Evolutionary conservation across 352 stramenopile species (phyloP).

Genomic region (Phytophthora tentaculata): DNA sequence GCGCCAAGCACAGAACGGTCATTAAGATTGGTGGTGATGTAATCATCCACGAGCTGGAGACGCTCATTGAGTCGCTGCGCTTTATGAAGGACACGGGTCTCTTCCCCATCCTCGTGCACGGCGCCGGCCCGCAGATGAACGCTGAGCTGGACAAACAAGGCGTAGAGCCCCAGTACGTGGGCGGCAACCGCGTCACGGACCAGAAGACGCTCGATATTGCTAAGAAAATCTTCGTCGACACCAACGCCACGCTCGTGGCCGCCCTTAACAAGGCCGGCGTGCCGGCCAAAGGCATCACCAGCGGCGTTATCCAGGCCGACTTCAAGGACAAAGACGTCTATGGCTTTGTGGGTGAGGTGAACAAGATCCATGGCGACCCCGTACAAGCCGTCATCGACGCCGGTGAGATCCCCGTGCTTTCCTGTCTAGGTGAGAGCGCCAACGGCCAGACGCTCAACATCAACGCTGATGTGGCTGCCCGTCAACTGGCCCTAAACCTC

Average conservation of each 20-base stretch:
- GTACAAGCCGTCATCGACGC: conserved; percentile 73
- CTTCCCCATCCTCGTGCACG: conserved; percentile 89
- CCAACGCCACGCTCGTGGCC: conserved; percentile 85
- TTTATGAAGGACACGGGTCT: conserved; percentile 87
- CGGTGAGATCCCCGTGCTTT: conserved; percentile 86
- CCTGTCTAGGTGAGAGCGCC: conserved; percentile 78
- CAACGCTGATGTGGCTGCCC: conserved; percentile 87
- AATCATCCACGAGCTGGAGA: conserved; percentile 87
- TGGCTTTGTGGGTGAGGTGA: conserved; percentile 87
- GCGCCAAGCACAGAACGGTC: conserved; percentile 76
- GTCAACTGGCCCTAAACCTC: conserved; percentile 79
- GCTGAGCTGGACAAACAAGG: conserved; percentile 78
- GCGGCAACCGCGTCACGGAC: conserved; percentile 89
- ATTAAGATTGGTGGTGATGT: conserved; percentile 92
- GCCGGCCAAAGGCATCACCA: conserved; percentile 79
- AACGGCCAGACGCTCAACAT: conserved; percentile 89
- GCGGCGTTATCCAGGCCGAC: conserved; percentile 83
- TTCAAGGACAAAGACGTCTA: conserved; percentile 86
- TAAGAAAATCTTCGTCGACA: conserved; percentile 84
- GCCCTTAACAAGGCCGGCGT: conserved; percentile 74
- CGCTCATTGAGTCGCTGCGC: conserved; percentile 81
- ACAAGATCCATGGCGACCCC: conserved; percentile 70
- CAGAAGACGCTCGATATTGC: conserved; percentile 87
- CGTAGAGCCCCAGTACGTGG: conserved; percentile 89
- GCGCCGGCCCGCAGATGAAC: conserved; percentile 91